Evolutionary conservation across 306 rosid species (phyloP).

Genomic region (Sesbania bispinosa): DNA sequence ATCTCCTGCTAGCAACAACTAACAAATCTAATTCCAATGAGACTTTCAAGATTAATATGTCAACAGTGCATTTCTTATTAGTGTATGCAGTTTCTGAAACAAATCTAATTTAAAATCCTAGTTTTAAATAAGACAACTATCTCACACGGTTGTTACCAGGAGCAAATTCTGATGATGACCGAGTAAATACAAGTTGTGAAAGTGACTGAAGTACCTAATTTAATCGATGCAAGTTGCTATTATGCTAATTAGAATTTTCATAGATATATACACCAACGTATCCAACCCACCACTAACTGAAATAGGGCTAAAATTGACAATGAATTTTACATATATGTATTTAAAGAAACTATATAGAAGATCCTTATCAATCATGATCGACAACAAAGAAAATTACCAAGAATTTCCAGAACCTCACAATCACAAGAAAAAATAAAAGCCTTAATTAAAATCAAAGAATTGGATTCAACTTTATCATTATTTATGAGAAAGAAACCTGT

Average conservation of each 20-base stretch:
- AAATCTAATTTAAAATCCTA: too few species aligned
- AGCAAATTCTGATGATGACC: neutral
- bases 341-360: neutral
- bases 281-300: neutral
- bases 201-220: neutral
- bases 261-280: neutral
- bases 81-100: too few species aligned
- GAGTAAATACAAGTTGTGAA: neutral
- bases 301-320: neutral
- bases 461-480: neutral
- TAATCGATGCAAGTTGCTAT: too few species aligned
- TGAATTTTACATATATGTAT: neutral
- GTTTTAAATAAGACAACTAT: neutral
- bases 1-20: neutral
- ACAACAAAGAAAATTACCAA: neutral
- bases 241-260: too few species aligned
- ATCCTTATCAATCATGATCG: neutral
- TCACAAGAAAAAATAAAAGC: neutral
- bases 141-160: neutral
- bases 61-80: too few species aligned
- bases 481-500: slow-evolving; percentile 48
- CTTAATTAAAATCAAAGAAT: neutral
- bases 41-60: neutral
- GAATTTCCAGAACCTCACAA: neutral
- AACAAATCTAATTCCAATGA: neutral